phyloP scores from a whole-genome alignment of 805 yeast species.

The Wickerhamiella cacticola region DNA sequence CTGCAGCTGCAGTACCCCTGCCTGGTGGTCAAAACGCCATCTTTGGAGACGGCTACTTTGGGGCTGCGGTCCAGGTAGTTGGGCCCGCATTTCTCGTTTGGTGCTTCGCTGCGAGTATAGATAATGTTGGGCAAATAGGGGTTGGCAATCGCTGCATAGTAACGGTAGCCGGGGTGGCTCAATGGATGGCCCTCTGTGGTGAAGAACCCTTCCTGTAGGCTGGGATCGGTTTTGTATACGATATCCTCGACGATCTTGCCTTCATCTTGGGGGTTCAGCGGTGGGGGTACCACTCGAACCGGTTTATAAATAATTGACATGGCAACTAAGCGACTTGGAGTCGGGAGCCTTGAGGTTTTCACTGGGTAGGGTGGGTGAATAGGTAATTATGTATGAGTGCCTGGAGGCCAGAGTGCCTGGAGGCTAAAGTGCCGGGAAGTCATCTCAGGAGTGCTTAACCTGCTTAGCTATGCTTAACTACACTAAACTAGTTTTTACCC shows the following conservation, averaged over 20 bases:
- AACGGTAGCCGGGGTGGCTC: constrained; percentile 70
- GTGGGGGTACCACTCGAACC: neutral
- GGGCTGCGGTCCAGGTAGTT: constrained; percentile 59
- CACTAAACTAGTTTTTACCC: constrained; percentile 50
- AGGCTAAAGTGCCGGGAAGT: no score
- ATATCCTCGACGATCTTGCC: neutral
- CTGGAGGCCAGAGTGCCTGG: no score
- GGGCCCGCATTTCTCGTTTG: constrained; percentile 48
- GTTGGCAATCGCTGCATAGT: constrained; percentile 58
- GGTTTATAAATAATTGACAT: constrained; percentile 2
- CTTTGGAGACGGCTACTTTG: constrained; percentile 36
- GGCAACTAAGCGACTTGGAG: no score
- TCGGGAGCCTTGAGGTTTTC: no score
- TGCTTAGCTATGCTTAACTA: no score
- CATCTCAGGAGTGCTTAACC: no score
- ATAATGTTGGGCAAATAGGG: constrained; percentile 43
- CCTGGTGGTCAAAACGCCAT: constrained; percentile 40
- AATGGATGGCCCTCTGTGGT: constrained; percentile 66
- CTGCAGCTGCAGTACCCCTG: constrained; percentile 75
- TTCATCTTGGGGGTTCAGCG: neutral
- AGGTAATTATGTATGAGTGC: no score
- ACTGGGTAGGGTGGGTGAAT: no score
- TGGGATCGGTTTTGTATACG: neutral
- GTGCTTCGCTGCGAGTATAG: constrained; percentile 62
- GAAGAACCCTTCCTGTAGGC: constrained; percentile 26